Evolutionary conservation across 495 filamentous ascomycete species (phyloP).

Genomic region (Immersiella caudata): DNA sequence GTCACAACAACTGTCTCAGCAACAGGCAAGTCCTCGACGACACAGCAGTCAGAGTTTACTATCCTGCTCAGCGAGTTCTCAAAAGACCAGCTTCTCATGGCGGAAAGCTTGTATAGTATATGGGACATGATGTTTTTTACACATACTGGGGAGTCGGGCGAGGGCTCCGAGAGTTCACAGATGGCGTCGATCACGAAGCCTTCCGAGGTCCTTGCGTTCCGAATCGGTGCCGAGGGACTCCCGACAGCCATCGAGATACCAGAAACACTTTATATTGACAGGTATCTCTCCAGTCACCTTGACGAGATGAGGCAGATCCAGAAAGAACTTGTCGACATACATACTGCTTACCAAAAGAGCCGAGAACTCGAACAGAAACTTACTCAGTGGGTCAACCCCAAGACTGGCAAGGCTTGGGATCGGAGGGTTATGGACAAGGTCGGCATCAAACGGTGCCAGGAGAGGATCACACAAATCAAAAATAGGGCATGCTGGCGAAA

Average conservation of each 20-base stretch:
- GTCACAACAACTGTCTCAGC: slow-evolving; percentile 16
- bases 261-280: slow-evolving; percentile 72
- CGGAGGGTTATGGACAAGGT: slow-evolving; percentile 35
- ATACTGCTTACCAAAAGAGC: slow-evolving; percentile 29
- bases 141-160: slow-evolving; percentile 26
- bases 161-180: slow-evolving; percentile 44
- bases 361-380: slow-evolving; percentile 29
- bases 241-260: slow-evolving; percentile 65
- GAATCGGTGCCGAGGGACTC: slow-evolving; percentile 48
- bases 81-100: slow-evolving; percentile 29
- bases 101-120: slow-evolving; percentile 69
- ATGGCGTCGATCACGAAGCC: slow-evolving; percentile 56
- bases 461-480: slow-evolving; percentile 26
- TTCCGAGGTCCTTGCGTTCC: slow-evolving; percentile 70
- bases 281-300: slow-evolving; percentile 67
- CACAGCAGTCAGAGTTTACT: slow-evolving; percentile 37
- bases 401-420: slow-evolving; percentile 40
- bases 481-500: slow-evolving; percentile 36
- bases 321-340: slow-evolving; percentile 36
- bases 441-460: slow-evolving; percentile 28
- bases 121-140: slow-evolving; percentile 70
- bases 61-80: slow-evolving; percentile 41
- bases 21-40: background rate
- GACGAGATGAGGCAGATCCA: slow-evolving; percentile 52
- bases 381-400: slow-evolving; percentile 25